Percentiles rank a stretch among this genome's conserved stretches.
Conservation (phyloP, 306 rosid species). For the Leucaena leucocephala region DNA sequence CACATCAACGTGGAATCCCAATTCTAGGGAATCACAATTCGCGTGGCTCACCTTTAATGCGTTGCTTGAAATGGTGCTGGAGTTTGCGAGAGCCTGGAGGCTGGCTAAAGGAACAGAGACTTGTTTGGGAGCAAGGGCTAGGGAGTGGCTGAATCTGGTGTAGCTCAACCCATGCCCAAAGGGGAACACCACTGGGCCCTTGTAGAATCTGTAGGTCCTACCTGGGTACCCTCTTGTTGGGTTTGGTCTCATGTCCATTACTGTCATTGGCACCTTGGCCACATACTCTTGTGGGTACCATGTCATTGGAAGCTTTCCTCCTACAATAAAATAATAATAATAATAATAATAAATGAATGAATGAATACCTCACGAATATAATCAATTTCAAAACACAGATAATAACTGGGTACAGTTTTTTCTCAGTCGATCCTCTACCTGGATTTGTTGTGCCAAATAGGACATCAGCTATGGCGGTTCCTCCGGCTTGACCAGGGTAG, state of each 20-base stretch:
- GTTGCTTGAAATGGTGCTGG: conserved; percentile 35
- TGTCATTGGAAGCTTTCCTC: conserved; percentile 61
- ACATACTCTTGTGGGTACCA: conserved; percentile 85
- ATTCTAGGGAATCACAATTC: conserved; percentile 46
- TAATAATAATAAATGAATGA: not conserved
- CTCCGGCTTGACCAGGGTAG: conserved; percentile 80
- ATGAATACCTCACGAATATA: not conserved
- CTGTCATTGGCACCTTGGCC: conserved; percentile 71
- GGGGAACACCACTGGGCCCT: conserved; percentile 83
- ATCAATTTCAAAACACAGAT: not conserved
- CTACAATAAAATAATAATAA: conserved; percentile 20
- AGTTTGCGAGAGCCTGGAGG: conserved; percentile 43
- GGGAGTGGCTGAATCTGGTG: conserved; percentile 54
- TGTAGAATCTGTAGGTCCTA: conserved; percentile 88
- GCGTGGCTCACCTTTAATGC: conserved; percentile 56
- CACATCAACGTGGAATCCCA: conserved; percentile 56
- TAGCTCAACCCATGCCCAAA: conserved; percentile 85
- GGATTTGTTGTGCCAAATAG: conserved; percentile 63
- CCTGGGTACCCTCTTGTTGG: conserved; percentile 80
- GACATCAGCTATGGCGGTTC: conserved; percentile 70
- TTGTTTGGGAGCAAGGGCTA: conserved; percentile 52
- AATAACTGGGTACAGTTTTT: not conserved
- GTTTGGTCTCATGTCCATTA: conserved; percentile 73
- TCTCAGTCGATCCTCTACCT: conserved; percentile 30
- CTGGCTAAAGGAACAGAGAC: conserved; percentile 41